Percentiles rank a stretch among this genome's conserved stretches.
Evolutionary conservation across 2,329 filamentous ascomycete species (phyloP).

Genomic region (Pseudocercospora macadamiae): DNA sequence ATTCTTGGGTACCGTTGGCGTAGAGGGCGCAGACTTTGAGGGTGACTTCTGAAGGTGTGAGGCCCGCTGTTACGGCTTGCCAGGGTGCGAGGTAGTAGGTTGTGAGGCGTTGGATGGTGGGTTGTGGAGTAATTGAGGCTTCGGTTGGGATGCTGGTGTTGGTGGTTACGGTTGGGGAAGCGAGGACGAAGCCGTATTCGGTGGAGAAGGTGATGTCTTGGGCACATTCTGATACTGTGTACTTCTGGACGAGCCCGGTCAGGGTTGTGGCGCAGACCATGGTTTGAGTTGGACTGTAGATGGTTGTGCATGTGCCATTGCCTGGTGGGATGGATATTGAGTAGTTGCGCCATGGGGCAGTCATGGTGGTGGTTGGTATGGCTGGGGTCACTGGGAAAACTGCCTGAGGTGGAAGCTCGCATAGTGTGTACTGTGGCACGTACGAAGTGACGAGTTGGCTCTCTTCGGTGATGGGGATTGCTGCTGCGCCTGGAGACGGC

Average conservation of each 20-base stretch:
- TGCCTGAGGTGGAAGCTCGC: conserved; percentile 43
- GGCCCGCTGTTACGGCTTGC: conserved; percentile 46
- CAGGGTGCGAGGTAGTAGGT: conserved; percentile 51
- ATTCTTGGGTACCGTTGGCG: conserved; percentile 42
- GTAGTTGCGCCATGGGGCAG: conserved; percentile 43
- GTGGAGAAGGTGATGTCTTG: conserved; percentile 53
- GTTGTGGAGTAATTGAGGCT: conserved; percentile 39
- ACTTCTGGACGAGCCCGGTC: conserved; percentile 44
- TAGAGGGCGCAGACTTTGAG: conserved; percentile 46
- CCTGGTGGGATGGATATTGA: conserved; percentile 38
- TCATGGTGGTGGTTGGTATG: conserved; percentile 32
- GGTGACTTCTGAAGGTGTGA: conserved; percentile 43
- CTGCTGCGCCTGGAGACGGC: conserved; percentile 47
- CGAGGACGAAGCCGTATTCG: conserved; percentile 47
- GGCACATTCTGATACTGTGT: conserved; percentile 46
- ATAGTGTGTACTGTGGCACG: conserved; percentile 47
- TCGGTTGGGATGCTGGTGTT: conserved; percentile 12
- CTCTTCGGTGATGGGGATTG: conserved; percentile 45
- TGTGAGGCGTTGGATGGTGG: conserved; percentile 43
- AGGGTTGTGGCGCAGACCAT: conserved; percentile 50
- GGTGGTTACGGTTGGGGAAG: conserved; percentile 38
- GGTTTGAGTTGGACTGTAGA: conserved; percentile 45
- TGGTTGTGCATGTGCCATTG: conserved; percentile 44
- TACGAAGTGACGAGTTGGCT: conserved; percentile 50
- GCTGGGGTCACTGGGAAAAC: conserved; percentile 38